Evolutionary conservation across 331 rosid species (phyloP), one percentile per base, ranked within the genome.

Genomic region (Ulmus americana): DNA sequence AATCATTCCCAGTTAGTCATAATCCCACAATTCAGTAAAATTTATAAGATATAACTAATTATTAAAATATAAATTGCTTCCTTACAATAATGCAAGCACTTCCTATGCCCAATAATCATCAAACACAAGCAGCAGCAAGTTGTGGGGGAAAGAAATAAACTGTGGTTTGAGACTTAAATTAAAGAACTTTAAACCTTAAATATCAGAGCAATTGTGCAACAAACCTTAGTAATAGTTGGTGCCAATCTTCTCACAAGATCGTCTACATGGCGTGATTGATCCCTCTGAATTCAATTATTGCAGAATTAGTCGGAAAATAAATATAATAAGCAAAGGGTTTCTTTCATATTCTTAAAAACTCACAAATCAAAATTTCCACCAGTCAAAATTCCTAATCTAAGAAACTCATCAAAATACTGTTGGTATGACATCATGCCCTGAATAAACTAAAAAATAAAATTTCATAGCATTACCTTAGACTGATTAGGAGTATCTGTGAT

Each of bases 221-320:
- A 68, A 75, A 88, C 95, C 97, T 88, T 80, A 52, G 92, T 77
- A 79, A 91, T 80, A 66, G 88, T 83, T 64, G 95, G 92, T 59
- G 81, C 72, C 16, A 91, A 80, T 70, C 80, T 76, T 75, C 79
- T 77, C 64, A 88, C 85, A 50, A 91, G 72, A 14, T 86, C 84
- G 61, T 81, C 63, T 51, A 88, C 95, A 70, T 77, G 96, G 59
- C 63, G 84, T 56, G 90, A 75, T 57, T 65, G 85, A 71, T 70
- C 86, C 64, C 72, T 85, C 95, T 86, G 81, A 43, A 74, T 67
- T 39, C 10, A 28, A 20, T 38, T 15, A 46, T 42, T 39, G 42
- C 42, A 55, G 59, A 39, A 48, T 10, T 51, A 56, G 43, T 5
- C 28, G 40, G 38, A 11, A 65, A n/a, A 41, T 39, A 9, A 58